Base-by-base conservation (phyloP, 2,329 filamentous ascomycete species). In the Beauveria pseudobassiana region DNA sequence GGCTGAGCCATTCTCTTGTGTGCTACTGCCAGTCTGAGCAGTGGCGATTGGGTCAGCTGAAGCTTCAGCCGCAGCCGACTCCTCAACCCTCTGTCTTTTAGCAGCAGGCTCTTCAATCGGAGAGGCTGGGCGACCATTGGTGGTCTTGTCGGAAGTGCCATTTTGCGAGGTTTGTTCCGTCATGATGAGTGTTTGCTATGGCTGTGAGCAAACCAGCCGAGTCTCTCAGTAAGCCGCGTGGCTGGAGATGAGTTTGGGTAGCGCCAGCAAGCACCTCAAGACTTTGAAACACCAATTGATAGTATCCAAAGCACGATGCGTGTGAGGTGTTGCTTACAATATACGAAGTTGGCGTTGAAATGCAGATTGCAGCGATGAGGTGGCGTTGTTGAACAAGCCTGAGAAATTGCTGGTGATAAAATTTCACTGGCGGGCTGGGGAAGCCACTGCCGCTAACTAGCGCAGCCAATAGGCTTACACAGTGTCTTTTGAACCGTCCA, bases 61-160 rank as follows among this genome's bases (percentile, higher is more conserved):
- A 43, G 53, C 38, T n/a, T 64, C 65, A 51, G 64, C 55, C 3
- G 63, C 59, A 42, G 56, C 63, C 56, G 73, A 62, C 60, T 66
- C 65, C 34, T 82, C 78, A 57, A 83, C 71, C 73, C 83, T 89
- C 66, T 82, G 76, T 68, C 84, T 81, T 76, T 89, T 89, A 57
- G 81, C 73, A 45, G 82, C 78, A 63, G 80, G 79, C 66, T 76
- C 75, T 55, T 70, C 65, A 7, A 56, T 34, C 6, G 59, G 59
- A n/a, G 59, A 62, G 24, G 45, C 52, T 20, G 49, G 49, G 6
- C 53, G 54, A 3, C 34, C 55, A 9, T 46, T 57, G 5, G 42
- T 3, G 22, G 30, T 6, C 26, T 57, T 24, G 1, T 28, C 43
- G n/a, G 55, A 40, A 20, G 7, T 67, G 26, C 40, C 58, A 28